phyloP scores from a whole-genome alignment of 1,284 basidiomycete species.

The Veloboletus limbatus region DNA sequence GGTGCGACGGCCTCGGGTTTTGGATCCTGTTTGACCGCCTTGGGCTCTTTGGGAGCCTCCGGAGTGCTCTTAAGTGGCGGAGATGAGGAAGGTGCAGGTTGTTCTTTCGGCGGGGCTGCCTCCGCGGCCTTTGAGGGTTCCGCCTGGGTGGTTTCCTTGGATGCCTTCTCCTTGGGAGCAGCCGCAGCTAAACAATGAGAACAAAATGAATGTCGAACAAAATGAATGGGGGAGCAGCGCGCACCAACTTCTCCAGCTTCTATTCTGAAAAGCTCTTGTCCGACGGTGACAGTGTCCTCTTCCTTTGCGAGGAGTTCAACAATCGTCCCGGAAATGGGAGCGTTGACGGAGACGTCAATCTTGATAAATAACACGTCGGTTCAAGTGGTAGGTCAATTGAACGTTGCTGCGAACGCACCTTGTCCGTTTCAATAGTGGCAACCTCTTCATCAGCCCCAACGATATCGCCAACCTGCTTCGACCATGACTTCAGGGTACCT shows the following conservation, averaged over 20 bases:
- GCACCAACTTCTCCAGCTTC: conserved; percentile 78
- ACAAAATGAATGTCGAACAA: not conserved
- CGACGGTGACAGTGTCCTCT: conserved; percentile 93
- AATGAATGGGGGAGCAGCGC: conserved; percentile 23
- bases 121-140: conserved; percentile 28
- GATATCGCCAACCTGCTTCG: conserved; percentile 90
- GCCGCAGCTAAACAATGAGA: conserved; percentile 21
- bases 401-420: conserved; percentile 51
- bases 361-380: conserved; percentile 33
- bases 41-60: conserved; percentile 32
- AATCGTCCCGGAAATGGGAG: conserved; percentile 87
- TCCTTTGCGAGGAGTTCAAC: conserved; percentile 85
- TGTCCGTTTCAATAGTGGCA: conserved; percentile 98
- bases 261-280: conserved; percentile 91
- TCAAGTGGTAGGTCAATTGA: not conserved
- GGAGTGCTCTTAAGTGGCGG: conserved; percentile 39
- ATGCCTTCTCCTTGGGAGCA: conserved; percentile 35
- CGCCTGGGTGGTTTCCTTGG: conserved; percentile 38
- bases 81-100: conserved; percentile 46
- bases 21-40: conserved; percentile 41
- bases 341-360: conserved; percentile 98
- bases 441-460: conserved; percentile 95
- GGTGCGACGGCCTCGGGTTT: conserved; percentile 37
- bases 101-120: conserved; percentile 49
- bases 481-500: conserved; percentile 95